Percentiles rank a stretch among this genome's conserved stretches.
These are phyloP conservation scores for Populus euphratica DNA, from an alignment of 345 rosid species.

Conservation along the genomic window DNA sequence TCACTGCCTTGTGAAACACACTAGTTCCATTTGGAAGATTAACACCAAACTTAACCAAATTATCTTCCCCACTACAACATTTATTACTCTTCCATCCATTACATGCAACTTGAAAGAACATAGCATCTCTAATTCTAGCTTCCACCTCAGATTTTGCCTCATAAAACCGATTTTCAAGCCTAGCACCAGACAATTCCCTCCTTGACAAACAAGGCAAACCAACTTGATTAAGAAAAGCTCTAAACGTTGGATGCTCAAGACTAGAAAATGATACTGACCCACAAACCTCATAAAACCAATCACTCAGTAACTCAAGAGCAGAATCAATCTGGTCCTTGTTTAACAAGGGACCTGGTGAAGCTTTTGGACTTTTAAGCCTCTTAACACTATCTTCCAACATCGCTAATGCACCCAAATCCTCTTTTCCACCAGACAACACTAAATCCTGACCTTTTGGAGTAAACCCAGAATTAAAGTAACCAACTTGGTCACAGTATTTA, in stretches of 20 bases:
- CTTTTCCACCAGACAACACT: slow-evolving; percentile 52
- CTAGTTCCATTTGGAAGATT: slow-evolving; percentile 52
- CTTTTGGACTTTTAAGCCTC: slow-evolving; percentile 53
- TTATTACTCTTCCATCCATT: slow-evolving; percentile 48
- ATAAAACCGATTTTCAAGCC: slow-evolving; percentile 40
- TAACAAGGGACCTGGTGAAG: slow-evolving; percentile 44
- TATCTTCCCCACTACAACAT: slow-evolving; percentile 37
- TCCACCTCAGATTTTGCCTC: slow-evolving; percentile 46
- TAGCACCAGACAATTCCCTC: slow-evolving; percentile 36
- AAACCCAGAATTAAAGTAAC: slow-evolving; percentile 22
- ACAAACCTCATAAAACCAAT: slow-evolving; percentile 53
- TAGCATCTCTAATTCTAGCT: slow-evolving; percentile 47
- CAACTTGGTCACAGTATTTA: slow-evolving; percentile 20
- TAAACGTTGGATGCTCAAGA: slow-evolving; percentile 51
- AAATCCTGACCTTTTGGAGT: slow-evolving; percentile 35
- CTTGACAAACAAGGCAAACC: slow-evolving; percentile 48
- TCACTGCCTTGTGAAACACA: slow-evolving; percentile 36
- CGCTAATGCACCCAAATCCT: slow-evolving; percentile 49
- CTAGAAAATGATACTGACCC: slow-evolving; percentile 52
- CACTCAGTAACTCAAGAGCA: slow-evolving; percentile 45
- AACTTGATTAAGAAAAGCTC: slow-evolving; percentile 48
- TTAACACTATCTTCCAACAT: slow-evolving; percentile 57
- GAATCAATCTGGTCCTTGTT: slow-evolving; percentile 46
- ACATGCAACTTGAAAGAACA: slow-evolving; percentile 51
- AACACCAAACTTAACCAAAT: slow-evolving; percentile 41